Base-by-base conservation (phyloP, 306 rosid genomes). In the Malus domestica region DNA sequence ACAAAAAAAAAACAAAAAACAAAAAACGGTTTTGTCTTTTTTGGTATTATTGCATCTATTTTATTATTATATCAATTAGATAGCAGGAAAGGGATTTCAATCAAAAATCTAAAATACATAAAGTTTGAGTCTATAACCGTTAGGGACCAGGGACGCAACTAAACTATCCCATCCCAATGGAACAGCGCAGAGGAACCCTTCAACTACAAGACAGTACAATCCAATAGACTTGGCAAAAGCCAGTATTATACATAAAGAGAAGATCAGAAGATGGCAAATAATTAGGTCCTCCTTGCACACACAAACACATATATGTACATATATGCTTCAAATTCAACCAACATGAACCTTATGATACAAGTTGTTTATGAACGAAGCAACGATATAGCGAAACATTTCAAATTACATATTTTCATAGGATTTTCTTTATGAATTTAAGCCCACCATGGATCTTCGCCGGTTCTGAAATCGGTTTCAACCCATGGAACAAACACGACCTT, bases 381-480 rank as follows among this genome's bases (percentile, higher is more conserved):
- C 10, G 22, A 9, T 49, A 29, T 14, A 29, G 78, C 2, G 70
- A 44, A 74, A 44, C n/a, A 46, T 8, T 62, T 22, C 46, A 45
- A 45, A 62, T 74, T 62, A 45, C 49, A 45, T 32, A 30, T 30
- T 44, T 23, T 62, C 29, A 45, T 74, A 6, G 38, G 51, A 10
- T 68, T 61, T 52, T 62, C 69, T 10, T 67, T 27, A 58, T 23
- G 67, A 38, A 49, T 79, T 82, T 75, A 92, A 80, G 97, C 60
- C 97, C 97, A 92, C 96, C 97, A 92, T 79, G 97, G 97, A 83
- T 76, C 81, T 0, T 87, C 96, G 52, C 93, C 97, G 49, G 96
- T 92, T 89, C 97, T 92, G 87, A 92, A 92, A 74, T 92, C 97
- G 1, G 97, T 92, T 89, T 92, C 97, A 55, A 85, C 88, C 97